Conservation (phyloP, 1,284 basidiomycete species). For the Pyrrhoderma lamaoense region DNA sequence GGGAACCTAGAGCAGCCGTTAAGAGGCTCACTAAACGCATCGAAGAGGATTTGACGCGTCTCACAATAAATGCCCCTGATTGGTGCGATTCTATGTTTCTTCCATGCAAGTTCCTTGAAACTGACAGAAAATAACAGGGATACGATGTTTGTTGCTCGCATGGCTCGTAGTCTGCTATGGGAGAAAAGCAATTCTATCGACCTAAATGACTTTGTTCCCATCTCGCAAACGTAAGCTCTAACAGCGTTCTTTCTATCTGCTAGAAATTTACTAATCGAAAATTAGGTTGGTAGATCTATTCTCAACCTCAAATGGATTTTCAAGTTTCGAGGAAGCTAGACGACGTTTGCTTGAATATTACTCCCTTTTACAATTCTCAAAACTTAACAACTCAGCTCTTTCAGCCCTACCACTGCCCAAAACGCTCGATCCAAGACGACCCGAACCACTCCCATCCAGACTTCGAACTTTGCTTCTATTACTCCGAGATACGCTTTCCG, state of each 20-base stretch:
- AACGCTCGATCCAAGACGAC: slow-evolving; percentile 68
- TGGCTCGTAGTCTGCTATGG: slow-evolving; percentile 89
- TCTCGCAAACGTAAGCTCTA: slow-evolving; percentile 79
- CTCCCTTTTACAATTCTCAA: slow-evolving; percentile 74
- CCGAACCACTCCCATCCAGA: slow-evolving; percentile 71
- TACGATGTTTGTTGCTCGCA: slow-evolving; percentile 75
- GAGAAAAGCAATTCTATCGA: slow-evolving; percentile 65
- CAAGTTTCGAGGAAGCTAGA: slow-evolving; percentile 55
- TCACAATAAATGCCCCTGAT: slow-evolving; percentile 88
- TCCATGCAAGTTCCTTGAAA: not conserved
- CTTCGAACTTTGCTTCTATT: slow-evolving; percentile 74
- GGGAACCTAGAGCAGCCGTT: slow-evolving; percentile 71
- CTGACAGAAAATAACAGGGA: slow-evolving; percentile 48
- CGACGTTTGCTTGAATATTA: slow-evolving; percentile 78
- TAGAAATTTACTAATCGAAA: slow-evolving; percentile 13
- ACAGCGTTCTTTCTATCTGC: not conserved
- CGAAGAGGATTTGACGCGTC: slow-evolving; percentile 60
- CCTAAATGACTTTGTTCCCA: slow-evolving; percentile 69
- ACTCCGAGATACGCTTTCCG: slow-evolving; percentile 67
- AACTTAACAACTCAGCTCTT: slow-evolving; percentile 77
- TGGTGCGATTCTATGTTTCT: slow-evolving; percentile 48
- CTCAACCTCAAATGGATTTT: slow-evolving; percentile 54
- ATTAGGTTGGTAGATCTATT: slow-evolving; percentile 71
- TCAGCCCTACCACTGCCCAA: slow-evolving; percentile 72
- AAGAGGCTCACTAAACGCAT: slow-evolving; percentile 78